phyloP scores from a whole-genome alignment of 495 filamentous ascomycete species.

The Ascodesmis nigricans region DNA sequence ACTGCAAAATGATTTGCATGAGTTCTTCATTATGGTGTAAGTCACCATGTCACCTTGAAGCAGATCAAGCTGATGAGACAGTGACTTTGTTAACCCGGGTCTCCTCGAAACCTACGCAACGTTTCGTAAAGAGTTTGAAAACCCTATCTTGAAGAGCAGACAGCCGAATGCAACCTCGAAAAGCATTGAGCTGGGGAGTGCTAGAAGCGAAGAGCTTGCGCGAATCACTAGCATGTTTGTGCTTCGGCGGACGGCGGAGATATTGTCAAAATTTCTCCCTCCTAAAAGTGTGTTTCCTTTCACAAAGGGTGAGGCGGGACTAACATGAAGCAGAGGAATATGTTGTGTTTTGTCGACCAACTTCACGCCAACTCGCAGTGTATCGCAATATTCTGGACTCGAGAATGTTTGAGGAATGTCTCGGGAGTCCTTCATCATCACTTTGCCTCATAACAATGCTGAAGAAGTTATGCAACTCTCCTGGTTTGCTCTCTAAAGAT shows the following conservation, averaged over 20 bases:
- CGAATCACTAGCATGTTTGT: conserved; percentile 50
- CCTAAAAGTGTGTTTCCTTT: conserved; percentile 38
- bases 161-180: conserved; percentile 45
- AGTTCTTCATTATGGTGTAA: conserved; percentile 51
- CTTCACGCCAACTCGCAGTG: conserved; percentile 40
- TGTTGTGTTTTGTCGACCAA: conserved; percentile 54
- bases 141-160: conserved; percentile 45
- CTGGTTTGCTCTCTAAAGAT: conserved; percentile 33
- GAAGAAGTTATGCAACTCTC: conserved; percentile 69
- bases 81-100: conserved; percentile 57
- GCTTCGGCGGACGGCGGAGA: conserved; percentile 53
- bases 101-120: conserved; percentile 42
- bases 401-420: conserved; percentile 40
- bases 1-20: conserved; percentile 58
- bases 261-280: conserved; percentile 48
- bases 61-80: not conserved
- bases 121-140: conserved; percentile 54
- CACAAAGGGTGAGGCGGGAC: too few species aligned
- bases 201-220: conserved; percentile 43
- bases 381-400: conserved; percentile 49
- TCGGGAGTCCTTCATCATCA: conserved; percentile 45
- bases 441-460: conserved; percentile 57
- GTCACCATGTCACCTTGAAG: not conserved
- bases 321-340: conserved; percentile 29
- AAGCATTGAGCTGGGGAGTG: conserved; percentile 54